Evolutionary conservation across 148 eudicot species (phyloP), one percentile per base, ranked within the genome.

Genomic region (Hydrangea macrophylla): DNA sequence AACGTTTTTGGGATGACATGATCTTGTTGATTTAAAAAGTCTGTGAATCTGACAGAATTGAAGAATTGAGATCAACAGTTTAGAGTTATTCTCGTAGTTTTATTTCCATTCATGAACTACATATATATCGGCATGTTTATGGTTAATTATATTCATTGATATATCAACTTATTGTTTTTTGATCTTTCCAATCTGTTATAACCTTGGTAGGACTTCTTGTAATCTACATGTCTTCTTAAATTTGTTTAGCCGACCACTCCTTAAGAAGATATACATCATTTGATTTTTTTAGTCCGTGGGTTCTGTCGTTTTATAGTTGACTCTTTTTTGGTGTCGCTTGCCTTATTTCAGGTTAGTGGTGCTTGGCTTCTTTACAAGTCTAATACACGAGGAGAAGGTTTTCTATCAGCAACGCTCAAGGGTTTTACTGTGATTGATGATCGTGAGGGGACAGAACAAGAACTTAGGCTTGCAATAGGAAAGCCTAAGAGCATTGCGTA

Each of bases 281-380:
- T 3, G 12, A 11, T 48, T 5, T 64, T 36, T 54, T 51, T 26
- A 13, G 28, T 11, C 65, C 13, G 36, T 31, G 9, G 12, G 22
- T 7, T 0, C 11, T 27, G 42, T 51, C 39, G 12, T n/a, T 23
- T 60, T 40, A 40, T 57, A 6, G 17, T 48, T 48, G 20, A 15
- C 6, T 48, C n/a, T 42, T 48, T 48, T 10, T 6, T 18, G 5
- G 23, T 48, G 1, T 1, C 20, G n/a, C 5, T 48, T 48, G 22
- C 54, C 36, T 62, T 48, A 3, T 81, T 70, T 63, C 80, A 94
- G 98, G 79, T 94, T 63, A 81, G 84, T 79, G 85, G 84, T 67
- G 81, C 86, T 65, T 94, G 98, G 98, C 82, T 94, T 70, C 84
- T 90, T 30, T 94, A 85, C 75, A 94, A 84, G 80, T 83, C 96